Conservation (phyloP, 1,284 basidiomycete genomes). For the Stereum hirsutum region DNA sequence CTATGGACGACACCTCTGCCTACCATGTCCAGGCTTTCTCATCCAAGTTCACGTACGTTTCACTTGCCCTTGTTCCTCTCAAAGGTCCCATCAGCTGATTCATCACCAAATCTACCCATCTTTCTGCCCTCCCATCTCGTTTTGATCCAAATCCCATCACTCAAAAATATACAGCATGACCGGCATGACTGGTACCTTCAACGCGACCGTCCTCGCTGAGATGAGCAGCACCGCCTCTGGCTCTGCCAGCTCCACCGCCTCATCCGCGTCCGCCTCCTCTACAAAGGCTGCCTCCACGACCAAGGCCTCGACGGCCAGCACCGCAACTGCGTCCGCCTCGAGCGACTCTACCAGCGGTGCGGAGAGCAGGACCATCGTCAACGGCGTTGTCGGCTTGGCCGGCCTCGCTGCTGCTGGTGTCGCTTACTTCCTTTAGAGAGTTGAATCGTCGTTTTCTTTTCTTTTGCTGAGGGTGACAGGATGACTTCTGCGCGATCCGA, state of each 20-base stretch:
- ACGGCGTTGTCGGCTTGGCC: conserved; percentile 14
- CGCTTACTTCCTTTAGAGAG: conserved; percentile 19
- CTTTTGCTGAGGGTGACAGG: no score
- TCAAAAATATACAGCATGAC: conserved; percentile 36
- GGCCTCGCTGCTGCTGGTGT: conserved; percentile 18
- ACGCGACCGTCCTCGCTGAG: conserved; percentile 36
- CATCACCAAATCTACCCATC: conserved; percentile 14
- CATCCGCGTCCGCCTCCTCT: conserved; percentile 7
- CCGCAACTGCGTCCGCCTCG: conserved; percentile 14
- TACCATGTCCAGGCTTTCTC: conserved; percentile 70
- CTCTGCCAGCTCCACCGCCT: conserved; percentile 30
- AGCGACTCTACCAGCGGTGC: conserved; percentile 18
- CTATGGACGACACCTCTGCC: conserved; percentile 42
- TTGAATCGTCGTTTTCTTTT: no score
- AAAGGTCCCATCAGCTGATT: no score
- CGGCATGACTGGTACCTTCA: conserved; percentile 61
- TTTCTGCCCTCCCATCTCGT: background rate
- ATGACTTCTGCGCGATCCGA: no score
- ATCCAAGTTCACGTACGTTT: conserved; percentile 57
- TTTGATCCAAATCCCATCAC: background rate
- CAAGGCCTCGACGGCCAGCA: conserved; percentile 8
- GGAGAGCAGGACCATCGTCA: no score
- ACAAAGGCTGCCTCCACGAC: conserved; percentile 12
- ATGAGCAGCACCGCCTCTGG: conserved; percentile 38
- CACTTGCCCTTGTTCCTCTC: no score